Evolutionary conservation across 805 yeast genomes (phyloP).

Genomic region (Ogataea ganodermae): DNA sequence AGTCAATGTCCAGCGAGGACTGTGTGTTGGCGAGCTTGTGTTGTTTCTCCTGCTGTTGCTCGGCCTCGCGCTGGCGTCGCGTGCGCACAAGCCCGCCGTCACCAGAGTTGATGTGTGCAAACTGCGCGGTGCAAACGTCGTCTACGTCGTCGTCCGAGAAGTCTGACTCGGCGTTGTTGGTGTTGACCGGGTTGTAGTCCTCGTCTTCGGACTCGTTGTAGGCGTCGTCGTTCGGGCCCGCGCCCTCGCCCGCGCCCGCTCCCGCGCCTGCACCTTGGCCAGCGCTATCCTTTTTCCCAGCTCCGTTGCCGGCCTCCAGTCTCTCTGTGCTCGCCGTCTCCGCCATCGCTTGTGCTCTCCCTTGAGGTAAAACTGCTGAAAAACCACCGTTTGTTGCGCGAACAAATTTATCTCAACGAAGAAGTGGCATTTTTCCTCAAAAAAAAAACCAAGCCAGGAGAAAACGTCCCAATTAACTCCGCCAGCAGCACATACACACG

Average conservation of each 20-base stretch:
- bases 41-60: conserved; percentile 23
- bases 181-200: conserved; percentile 50
- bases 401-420: neutral
- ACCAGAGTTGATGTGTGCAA: conserved; percentile 56
- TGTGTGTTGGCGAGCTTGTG: conserved; percentile 30
- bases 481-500: neutral
- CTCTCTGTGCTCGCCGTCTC: too few relatives aligned
- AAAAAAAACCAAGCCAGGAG: neutral
- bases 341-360: too few relatives aligned
- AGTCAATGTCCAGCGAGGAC: conserved; percentile 43
- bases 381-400: neutral
- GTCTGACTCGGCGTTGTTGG: conserved; percentile 40
- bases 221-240: conserved; percentile 36
- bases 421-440: neutral
- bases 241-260: neutral
- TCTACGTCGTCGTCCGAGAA: conserved; percentile 36
- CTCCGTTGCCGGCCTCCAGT: too few relatives aligned
- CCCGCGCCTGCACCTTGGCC: neutral
- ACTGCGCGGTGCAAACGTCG: conserved; percentile 14
- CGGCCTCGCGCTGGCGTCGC: conserved; percentile 58
- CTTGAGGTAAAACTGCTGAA: too few relatives aligned
- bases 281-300: neutral
- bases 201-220: conserved; percentile 60
- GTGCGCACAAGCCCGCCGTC: conserved; percentile 71
- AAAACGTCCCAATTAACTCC: neutral